These are phyloP conservation scores for Boletus bicolor DNA, from an alignment of 768 basidiomycete genomes.

Conservation along the genomic window DNA sequence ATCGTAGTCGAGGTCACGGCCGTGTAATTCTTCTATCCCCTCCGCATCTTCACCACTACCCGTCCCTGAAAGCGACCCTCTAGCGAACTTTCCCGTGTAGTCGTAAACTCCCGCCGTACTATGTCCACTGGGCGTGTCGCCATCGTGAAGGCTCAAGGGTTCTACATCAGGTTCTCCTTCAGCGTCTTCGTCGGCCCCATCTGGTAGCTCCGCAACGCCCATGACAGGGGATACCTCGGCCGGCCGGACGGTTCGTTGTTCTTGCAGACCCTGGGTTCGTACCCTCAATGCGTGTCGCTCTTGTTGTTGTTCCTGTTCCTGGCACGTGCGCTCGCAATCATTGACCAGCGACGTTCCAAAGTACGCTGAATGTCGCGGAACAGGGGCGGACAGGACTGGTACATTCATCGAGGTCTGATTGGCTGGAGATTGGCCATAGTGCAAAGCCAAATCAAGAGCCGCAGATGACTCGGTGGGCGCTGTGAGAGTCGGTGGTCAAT, in stretches of 20 bases:
- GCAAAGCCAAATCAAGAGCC: conserved; percentile 25
- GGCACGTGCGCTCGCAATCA: conserved; percentile 36
- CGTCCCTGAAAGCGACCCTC: conserved; percentile 25
- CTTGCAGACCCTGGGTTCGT: conserved; percentile 31
- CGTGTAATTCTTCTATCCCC: conserved; percentile 21
- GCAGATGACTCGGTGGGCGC: conserved; percentile 20
- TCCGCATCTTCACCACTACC: conserved; percentile 28
- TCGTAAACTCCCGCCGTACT: conserved; percentile 27
- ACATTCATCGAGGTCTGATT: conserved; percentile 21
- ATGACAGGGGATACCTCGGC: conserved; percentile 34
- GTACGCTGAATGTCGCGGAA: conserved; percentile 33
- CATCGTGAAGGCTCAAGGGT: conserved; percentile 27
- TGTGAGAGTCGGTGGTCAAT: conserved; percentile 8
- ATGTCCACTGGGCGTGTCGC: conserved; percentile 22
- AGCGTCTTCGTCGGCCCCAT: conserved; percentile 34
- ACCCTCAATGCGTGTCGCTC: conserved; percentile 30
- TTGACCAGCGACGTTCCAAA: conserved; percentile 30
- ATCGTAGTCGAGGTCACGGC: conserved; percentile 28
- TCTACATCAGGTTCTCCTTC: conserved; percentile 33
- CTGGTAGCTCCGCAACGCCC: conserved; percentile 28
- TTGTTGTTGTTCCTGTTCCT: conserved; percentile 37
- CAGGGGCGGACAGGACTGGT: conserved; percentile 30
- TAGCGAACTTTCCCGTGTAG: conserved; percentile 16
- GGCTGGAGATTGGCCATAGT: conserved; percentile 19
- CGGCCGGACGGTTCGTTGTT: conserved; percentile 32